phyloP scores from a whole-genome alignment of 108 stramenopile genomes.

The Nitzschia sp. region DNA sequence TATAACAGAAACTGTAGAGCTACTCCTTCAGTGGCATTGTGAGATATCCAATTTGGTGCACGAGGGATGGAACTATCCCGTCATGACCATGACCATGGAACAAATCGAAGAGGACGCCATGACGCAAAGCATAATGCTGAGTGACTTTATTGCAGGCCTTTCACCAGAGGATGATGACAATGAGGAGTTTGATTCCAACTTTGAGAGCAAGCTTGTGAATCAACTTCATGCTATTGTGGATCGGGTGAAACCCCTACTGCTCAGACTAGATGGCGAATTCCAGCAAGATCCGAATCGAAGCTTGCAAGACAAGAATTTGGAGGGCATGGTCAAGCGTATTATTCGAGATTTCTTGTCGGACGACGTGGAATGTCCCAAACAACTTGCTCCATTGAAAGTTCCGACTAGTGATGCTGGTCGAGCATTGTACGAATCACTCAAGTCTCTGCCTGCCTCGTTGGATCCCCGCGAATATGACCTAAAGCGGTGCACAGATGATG shows the following conservation, averaged over 20 bases:
- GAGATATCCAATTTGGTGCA: neutral
- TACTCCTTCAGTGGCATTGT: constrained; percentile 11
- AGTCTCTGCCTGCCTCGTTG: neutral
- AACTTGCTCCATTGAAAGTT: neutral
- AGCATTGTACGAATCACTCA: neutral
- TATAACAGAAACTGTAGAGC: constrained; percentile 1
- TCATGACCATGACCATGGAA: constrained; percentile 16
- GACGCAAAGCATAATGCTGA: neutral
- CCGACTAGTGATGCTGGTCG: neutral
- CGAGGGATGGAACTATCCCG: neutral
- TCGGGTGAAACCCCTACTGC: neutral
- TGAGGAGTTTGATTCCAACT: neutral
- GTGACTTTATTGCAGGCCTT: neutral
- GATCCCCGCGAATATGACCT: neutral
- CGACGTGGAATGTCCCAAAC: neutral
- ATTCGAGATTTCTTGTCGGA: neutral
- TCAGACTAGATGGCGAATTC: neutral
- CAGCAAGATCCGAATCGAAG: neutral
- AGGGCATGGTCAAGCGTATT: neutral
- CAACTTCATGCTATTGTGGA: neutral
- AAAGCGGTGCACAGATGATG: neutral
- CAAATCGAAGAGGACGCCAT: constrained; percentile 4
- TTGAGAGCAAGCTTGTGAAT: neutral
- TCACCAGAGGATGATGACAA: neutral
- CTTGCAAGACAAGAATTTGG: neutral